Conservation (phyloP, 2,329 filamentous ascomycete genomes). For the Penicillium digitatum region DNA sequence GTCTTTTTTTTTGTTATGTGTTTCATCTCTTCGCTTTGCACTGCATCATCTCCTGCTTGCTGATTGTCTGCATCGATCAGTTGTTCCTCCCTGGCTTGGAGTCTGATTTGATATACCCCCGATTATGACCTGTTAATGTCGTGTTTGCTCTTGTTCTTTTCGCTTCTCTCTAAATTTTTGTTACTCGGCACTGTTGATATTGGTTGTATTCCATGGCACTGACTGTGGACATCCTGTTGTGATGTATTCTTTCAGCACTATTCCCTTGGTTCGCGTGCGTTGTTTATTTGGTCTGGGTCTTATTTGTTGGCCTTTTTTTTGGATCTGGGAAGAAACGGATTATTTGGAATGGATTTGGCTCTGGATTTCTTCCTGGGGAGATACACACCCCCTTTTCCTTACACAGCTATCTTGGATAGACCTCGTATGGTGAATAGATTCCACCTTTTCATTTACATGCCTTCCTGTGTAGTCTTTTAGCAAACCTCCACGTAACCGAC, state of each 20-base stretch:
- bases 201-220: neutral
- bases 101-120: conserved; percentile 16
- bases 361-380: neutral
- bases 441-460: neutral
- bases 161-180: neutral
- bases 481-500: neutral
- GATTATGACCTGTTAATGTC: conserved; percentile 23
- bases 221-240: neutral
- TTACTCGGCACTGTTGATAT: conserved; percentile 3
- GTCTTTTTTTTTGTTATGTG: neutral
- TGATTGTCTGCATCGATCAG: conserved; percentile 13
- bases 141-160: neutral
- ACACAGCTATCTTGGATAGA: neutral
- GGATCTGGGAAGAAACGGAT: neutral
- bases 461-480: neutral
- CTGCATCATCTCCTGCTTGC: conserved; percentile 2
- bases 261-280: conserved; percentile 1
- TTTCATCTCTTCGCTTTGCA: neutral
- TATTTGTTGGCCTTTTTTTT: neutral
- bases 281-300: conserved; percentile 2
- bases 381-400: conserved; percentile 4
- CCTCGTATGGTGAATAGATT: neutral
- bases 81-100: conserved; percentile 21
- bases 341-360: neutral
- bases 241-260: neutral